A percentile compares a stretch with the other conserved stretches of the same genome.
Evolutionary conservation across 495 filamentous ascomycete genomes (phyloP).

Genomic region (Daldinia bambusicola): DNA sequence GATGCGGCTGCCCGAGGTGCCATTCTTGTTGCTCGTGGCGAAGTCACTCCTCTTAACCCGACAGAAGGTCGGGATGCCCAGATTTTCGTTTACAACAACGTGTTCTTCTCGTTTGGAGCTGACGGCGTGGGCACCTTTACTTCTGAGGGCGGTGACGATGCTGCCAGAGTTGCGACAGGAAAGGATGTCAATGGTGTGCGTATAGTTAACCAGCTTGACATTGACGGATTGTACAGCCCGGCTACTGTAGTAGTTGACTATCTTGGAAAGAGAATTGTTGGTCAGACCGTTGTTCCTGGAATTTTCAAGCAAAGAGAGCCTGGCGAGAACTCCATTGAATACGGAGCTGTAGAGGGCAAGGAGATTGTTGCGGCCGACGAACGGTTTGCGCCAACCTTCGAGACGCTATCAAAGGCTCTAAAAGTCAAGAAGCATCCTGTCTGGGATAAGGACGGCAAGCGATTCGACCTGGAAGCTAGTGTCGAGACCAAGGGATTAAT

Average conservation of each 20-base stretch:
- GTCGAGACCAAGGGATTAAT: slow-evolving; percentile 98
- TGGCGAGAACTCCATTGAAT: slow-evolving; percentile 98
- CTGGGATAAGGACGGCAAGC: slow-evolving; percentile 95
- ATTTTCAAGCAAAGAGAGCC: slow-evolving; percentile 99
- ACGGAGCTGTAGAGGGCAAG: slow-evolving; percentile 97
- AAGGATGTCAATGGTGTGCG: slow-evolving; percentile 96
- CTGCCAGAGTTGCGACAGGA: slow-evolving; percentile 92
- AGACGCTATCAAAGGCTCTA: slow-evolving; percentile 86
- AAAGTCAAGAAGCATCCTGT: slow-evolving; percentile 94
- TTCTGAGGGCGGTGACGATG: slow-evolving; percentile 95
- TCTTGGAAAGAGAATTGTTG: slow-evolving; percentile 94
- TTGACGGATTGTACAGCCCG: slow-evolving; percentile 90
- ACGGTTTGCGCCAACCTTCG: slow-evolving; percentile 84
- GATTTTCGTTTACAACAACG: slow-evolving; percentile 99
- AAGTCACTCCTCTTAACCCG: slow-evolving; percentile 95
- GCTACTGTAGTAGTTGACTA: slow-evolving; percentile 98
- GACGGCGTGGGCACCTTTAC: slow-evolving; percentile 98
- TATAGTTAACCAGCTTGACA: slow-evolving; percentile 95
- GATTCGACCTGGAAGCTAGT: slow-evolving; percentile 91
- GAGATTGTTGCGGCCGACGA: slow-evolving; percentile 92
- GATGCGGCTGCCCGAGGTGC: slow-evolving; percentile 94
- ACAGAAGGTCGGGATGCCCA: slow-evolving; percentile 93
- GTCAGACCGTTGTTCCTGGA: slow-evolving; percentile 97
- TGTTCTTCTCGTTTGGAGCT: slow-evolving; percentile 98
- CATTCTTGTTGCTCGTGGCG: slow-evolving; percentile 90